Evolutionary conservation across 331 rosid species (phyloP).

Genomic region (Quercus tomentella): DNA sequence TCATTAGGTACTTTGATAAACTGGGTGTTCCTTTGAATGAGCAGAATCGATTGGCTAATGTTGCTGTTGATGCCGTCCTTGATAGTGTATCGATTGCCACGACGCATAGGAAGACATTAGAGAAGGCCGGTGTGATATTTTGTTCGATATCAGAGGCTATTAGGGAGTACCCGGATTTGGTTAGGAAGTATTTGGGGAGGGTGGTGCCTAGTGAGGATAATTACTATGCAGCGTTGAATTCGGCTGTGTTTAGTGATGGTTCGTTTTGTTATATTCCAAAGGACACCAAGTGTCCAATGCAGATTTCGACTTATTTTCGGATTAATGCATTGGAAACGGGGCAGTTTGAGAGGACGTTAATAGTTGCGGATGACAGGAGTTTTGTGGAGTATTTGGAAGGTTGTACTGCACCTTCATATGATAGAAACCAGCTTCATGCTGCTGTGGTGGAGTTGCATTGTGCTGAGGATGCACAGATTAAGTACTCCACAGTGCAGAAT

Average conservation of each 20-base stretch:
- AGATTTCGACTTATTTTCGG: conserved; percentile 78
- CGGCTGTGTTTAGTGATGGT: conserved; percentile 89
- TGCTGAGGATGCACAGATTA: conserved; percentile 73
- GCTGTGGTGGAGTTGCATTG: conserved; percentile 87
- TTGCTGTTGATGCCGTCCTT: conserved; percentile 80
- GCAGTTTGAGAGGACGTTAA: conserved; percentile 90
- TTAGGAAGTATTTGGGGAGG: conserved; percentile 58
- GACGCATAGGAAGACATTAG: conserved; percentile 70
- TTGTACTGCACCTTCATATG: conserved; percentile 92
- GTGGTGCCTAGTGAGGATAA: conserved; percentile 85
- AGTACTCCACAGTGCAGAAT: conserved; percentile 93
- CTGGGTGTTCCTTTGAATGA: conserved; percentile 77
- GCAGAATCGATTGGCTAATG: conserved; percentile 78
- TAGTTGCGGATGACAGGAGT: conserved; percentile 85
- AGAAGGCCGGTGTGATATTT: conserved; percentile 78
- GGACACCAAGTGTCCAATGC: conserved; percentile 86
- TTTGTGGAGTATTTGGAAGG: conserved; percentile 94
- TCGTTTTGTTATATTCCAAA: conserved; percentile 84
- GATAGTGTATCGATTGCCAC: conserved; percentile 93
- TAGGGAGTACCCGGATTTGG: conserved; percentile 72
- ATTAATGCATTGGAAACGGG: conserved; percentile 86
- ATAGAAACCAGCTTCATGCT: conserved; percentile 88
- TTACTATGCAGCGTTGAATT: conserved; percentile 73
- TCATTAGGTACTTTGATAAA: conserved; percentile 68
- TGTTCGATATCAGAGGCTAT: conserved; percentile 91